phyloP scores from a whole-genome alignment of 202 grass and related monocot genomes.

The Eragrostis tef region DNA sequence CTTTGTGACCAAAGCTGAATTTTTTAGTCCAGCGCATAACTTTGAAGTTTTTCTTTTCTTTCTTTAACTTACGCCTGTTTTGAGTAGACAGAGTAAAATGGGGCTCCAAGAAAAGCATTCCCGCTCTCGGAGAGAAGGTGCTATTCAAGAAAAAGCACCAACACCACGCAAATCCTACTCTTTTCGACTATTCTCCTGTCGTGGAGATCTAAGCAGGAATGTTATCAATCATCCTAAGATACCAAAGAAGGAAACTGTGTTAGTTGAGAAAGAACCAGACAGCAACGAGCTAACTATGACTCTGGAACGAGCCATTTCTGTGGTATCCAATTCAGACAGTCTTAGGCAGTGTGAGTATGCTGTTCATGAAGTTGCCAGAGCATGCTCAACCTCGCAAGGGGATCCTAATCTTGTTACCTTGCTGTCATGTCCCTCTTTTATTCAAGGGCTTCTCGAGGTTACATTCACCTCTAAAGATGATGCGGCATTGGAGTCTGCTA shows the following conservation, averaged over 20 bases:
- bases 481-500: slow-evolving; percentile 73
- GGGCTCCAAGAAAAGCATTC: slow-evolving; percentile 63
- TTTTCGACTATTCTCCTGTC: slow-evolving; percentile 80
- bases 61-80: slow-evolving; percentile 73
- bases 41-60: slow-evolving; percentile 40
- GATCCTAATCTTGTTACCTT: slow-evolving; percentile 54
- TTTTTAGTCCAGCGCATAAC: slow-evolving; percentile 4
- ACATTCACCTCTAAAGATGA: slow-evolving; percentile 95
- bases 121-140: slow-evolving; percentile 44
- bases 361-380: slow-evolving; percentile 73
- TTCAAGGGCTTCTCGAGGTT: slow-evolving; percentile 94
- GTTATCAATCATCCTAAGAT: slow-evolving; percentile 67
- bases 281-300: slow-evolving; percentile 46
- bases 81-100: slow-evolving; percentile 98
- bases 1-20: slow-evolving; percentile 16
- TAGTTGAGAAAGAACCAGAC: slow-evolving; percentile 54
- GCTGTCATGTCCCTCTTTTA: slow-evolving; percentile 73
- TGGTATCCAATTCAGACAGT: slow-evolving; percentile 77
- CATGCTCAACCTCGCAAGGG: slow-evolving; percentile 59
- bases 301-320: slow-evolving; percentile 74
- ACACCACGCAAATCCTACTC: slow-evolving; percentile 69
- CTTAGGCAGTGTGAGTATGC: slow-evolving; percentile 74
- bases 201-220: slow-evolving; percentile 66
- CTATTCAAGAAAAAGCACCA: slow-evolving; percentile 41
- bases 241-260: slow-evolving; percentile 58